Conservation (phyloP, 495 filamentous ascomycete species). For the Aspergillus mulundensis region DNA sequence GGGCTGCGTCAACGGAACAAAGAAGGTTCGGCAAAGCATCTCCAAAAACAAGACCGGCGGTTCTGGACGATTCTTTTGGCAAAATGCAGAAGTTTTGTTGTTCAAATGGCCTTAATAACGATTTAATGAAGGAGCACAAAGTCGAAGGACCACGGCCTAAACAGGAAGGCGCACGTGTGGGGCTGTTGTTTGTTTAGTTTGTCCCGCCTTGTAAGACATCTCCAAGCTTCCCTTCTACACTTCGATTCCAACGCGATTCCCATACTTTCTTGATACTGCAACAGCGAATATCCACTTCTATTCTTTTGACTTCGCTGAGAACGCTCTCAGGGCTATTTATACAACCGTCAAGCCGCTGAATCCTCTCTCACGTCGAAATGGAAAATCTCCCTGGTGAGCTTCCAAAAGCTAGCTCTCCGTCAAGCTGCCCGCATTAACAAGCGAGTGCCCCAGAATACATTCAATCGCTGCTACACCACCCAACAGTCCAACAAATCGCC, state of each 20-base stretch:
- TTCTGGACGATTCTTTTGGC: background rate
- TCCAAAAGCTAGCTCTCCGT: background rate
- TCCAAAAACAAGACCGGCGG: background rate
- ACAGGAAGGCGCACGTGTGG: background rate
- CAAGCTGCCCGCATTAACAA: background rate
- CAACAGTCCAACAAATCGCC: slow-evolving; percentile 27
- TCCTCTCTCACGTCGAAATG: slow-evolving; percentile 1
- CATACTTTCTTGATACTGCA: background rate
- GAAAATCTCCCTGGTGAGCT: slow-evolving; percentile 14
- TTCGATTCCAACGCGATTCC: too few relatives aligned
- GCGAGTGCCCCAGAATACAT: background rate
- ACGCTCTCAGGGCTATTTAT: background rate
- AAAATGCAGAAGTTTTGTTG: too few relatives aligned
- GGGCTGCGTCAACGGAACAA: background rate
- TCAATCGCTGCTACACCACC: slow-evolving; percentile 8
- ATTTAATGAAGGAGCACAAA: background rate
- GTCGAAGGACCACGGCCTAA: background rate
- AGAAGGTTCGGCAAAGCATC: background rate
- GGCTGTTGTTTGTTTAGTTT: background rate
- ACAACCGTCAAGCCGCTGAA: background rate
- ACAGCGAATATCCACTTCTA: background rate
- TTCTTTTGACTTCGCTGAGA: background rate
- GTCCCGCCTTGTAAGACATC: background rate
- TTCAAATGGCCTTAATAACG: background rate
- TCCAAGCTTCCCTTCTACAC: too few relatives aligned